Conservation (phyloP, 2,329 filamentous ascomycete genomes). For the Colletotrichum incanum region DNA sequence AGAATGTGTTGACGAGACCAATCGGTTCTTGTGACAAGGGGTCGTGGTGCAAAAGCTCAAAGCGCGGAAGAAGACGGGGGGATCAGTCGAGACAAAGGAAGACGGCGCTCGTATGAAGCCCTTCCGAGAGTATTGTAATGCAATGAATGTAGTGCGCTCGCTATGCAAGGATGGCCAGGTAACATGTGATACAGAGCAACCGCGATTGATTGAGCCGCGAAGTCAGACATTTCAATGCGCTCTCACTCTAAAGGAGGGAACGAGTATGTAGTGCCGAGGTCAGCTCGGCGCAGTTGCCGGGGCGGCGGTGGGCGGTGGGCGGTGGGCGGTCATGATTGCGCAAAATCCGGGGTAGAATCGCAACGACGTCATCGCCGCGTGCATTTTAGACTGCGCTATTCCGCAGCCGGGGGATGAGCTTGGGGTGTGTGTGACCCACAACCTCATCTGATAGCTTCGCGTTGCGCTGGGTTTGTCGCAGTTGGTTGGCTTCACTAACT, state of each 20-base stretch:
- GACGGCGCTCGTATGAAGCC: not conserved
- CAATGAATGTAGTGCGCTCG: not conserved
- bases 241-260: not conserved
- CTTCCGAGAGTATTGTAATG: not conserved
- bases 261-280: slow-evolving; percentile 4
- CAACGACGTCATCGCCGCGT: slow-evolving; percentile 20
- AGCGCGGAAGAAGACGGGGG: not conserved
- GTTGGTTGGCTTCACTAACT: not conserved
- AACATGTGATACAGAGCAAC: not conserved
- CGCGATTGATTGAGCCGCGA: not conserved
- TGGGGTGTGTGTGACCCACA: not conserved
- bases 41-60: not conserved
- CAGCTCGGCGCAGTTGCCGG: slow-evolving; percentile 10
- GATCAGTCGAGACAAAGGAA: not conserved
- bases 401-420: slow-evolving; percentile 1
- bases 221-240: not conserved
- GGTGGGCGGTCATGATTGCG: not conserved
- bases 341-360: slow-evolving; percentile 20
- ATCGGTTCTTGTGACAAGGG: not conserved
- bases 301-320: not conserved
- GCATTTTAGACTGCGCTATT: not conserved
- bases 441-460: slow-evolving; percentile 2
- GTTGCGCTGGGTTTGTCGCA: not conserved
- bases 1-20: not conserved
- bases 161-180: not conserved